Evolutionary conservation across 768 basidiomycete species (phyloP).

Genomic region (Tulasnella sp.): DNA sequence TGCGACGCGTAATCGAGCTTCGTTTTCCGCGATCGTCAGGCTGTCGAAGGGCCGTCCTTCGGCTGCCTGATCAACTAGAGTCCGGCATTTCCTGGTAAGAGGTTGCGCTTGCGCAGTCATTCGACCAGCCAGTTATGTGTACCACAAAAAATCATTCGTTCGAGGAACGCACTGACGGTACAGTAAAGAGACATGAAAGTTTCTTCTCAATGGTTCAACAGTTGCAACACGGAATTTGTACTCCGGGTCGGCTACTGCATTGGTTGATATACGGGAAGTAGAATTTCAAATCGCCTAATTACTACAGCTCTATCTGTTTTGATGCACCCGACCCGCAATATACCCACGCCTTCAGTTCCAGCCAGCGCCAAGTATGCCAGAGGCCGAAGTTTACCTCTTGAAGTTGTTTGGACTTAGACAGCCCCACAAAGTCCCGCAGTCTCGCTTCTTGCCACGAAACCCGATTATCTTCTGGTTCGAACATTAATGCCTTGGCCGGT

Average conservation of each 20-base stretch:
- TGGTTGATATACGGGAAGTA: neutral
- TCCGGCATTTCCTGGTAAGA: neutral
- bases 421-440: neutral
- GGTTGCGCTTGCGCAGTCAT: neutral
- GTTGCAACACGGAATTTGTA: neutral
- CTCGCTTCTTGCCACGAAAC: neutral
- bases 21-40: neutral
- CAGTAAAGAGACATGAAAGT: neutral
- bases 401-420: neutral
- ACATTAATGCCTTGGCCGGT: neutral
- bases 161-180: neutral
- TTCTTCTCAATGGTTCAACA: neutral
- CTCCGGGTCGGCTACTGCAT: neutral
- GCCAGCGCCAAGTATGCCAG: neutral
- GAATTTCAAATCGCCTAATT: neutral
- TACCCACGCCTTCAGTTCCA: neutral
- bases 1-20: neutral
- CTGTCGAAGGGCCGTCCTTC: neutral
- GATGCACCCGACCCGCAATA: neutral
- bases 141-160: neutral
- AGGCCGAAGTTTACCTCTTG: neutral
- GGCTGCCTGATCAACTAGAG: neutral
- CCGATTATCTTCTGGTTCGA: neutral
- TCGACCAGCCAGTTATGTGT: neutral
- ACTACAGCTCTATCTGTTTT: neutral